A percentile compares a stretch with the other conserved stretches of the same genome.
These are phyloP conservation scores for Stagonosporopsis tanaceti DNA, from an alignment of 2,329 filamentous ascomycete species.

Conservation along the genomic window DNA sequence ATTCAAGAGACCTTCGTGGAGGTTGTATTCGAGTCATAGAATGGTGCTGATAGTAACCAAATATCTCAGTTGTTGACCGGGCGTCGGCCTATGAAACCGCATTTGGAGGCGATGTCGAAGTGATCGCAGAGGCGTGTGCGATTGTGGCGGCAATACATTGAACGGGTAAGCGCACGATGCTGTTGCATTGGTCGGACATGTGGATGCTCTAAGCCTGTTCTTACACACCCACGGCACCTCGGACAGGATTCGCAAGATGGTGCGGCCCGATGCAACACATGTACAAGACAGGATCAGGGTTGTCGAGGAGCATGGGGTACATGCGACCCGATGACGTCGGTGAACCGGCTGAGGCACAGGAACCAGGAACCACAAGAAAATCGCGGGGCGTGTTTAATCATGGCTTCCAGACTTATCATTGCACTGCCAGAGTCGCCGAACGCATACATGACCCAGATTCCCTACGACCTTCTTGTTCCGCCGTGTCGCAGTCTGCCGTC, in stretches of 20 bases:
- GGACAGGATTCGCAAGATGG: not conserved
- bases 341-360: not conserved
- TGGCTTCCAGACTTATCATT: not conserved
- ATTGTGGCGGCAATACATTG: constrained; percentile 3
- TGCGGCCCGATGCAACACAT: not conserved
- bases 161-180: constrained; percentile 42
- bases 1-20: no score
- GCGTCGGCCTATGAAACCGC: no score
- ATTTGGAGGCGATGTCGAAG: not conserved
- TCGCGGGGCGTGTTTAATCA: not conserved
- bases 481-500: not conserved
- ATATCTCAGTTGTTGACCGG: no score
- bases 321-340: not conserved
- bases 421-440: not conserved
- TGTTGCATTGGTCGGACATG: constrained; percentile 35
- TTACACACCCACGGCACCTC: not conserved
- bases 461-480: not conserved
- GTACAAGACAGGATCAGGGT: not conserved
- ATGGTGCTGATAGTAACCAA: no score
- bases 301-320: not conserved
- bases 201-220: constrained; percentile 22
- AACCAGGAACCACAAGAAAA: not conserved
- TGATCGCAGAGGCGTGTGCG: constrained; percentile 21
- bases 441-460: not conserved
- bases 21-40: no score